Conservation (phyloP, 2,329 filamentous ascomycete species). For the Nigrospora oryzae region DNA sequence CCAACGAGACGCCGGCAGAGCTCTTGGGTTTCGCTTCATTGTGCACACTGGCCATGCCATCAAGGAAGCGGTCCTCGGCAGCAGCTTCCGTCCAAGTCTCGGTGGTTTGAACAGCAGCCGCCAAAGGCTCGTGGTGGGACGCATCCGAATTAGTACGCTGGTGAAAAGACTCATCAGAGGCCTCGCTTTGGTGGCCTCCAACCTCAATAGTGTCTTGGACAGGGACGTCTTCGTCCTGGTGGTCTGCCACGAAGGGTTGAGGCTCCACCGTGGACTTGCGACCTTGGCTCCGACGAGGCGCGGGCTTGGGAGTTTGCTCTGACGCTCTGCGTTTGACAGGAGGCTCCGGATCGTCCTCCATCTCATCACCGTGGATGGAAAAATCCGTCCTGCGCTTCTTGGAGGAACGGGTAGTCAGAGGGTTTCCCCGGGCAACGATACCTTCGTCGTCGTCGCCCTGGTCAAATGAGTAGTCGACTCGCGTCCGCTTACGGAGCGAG, state of each 20-base stretch:
- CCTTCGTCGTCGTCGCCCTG: slow-evolving; percentile 38
- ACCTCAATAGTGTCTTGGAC: slow-evolving; percentile 52
- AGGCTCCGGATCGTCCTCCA: slow-evolving; percentile 14
- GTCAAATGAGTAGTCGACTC: slow-evolving; percentile 48
- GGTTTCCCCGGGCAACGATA: slow-evolving; percentile 13
- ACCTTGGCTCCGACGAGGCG: slow-evolving; percentile 12
- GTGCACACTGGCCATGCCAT: too few species aligned
- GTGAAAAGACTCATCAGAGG: slow-evolving; percentile 22
- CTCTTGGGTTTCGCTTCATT: too few species aligned
- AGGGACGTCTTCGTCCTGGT: slow-evolving; percentile 32
- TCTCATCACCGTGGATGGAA: slow-evolving; percentile 11
- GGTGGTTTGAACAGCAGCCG: slow-evolving; percentile 1
- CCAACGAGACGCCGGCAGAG: background rate
- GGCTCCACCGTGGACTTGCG: slow-evolving; percentile 21
- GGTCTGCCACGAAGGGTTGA: slow-evolving; percentile 12
- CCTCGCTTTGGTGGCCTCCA: slow-evolving; percentile 30
- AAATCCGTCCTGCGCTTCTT: slow-evolving; percentile 20
- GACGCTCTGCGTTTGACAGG: slow-evolving; percentile 19
- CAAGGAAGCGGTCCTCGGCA: too few species aligned
- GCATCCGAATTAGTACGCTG: slow-evolving; percentile 18
- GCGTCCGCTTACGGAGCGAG: slow-evolving; percentile 46
- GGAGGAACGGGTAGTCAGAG: slow-evolving; percentile 14
- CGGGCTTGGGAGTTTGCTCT: slow-evolving; percentile 18
- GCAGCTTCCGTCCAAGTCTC: too few species aligned
- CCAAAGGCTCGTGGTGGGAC: slow-evolving; percentile 13